These are phyloP conservation scores for Annona squamosa DNA, from an alignment of 164 flowering plant species.

Conservation along the genomic window DNA sequence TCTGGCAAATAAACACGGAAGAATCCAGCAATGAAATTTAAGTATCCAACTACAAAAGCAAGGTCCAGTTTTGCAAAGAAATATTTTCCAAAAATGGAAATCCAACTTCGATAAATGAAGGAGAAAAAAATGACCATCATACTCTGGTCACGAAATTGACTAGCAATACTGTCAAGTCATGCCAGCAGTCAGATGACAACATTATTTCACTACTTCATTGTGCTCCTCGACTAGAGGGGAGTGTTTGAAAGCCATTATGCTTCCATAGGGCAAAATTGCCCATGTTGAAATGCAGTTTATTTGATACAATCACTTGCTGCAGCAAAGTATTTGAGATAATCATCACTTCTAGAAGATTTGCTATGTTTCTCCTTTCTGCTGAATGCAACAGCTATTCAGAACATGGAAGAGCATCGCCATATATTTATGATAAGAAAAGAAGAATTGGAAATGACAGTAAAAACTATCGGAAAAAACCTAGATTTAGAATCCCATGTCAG, in stretches of 20 bases:
- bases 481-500: too few relatives aligned
- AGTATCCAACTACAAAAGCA: not conserved
- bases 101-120: not conserved
- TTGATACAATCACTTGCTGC: not conserved
- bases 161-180: not conserved
- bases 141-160: not conserved
- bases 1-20: conserved; percentile 31
- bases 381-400: not conserved
- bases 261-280: not conserved
- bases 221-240: not conserved
- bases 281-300: too few relatives aligned
- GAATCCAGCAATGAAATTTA: not conserved
- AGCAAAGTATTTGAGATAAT: not conserved
- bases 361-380: not conserved
- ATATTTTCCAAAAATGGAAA: not conserved
- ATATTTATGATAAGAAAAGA: not conserved
- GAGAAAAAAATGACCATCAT: not conserved
- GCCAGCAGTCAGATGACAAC: not conserved
- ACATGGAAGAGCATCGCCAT: not conserved
- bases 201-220: not conserved
- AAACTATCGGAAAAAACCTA: too few relatives aligned
- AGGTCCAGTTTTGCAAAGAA: not conserved
- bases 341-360: not conserved
- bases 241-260: not conserved
- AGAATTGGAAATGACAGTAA: too few relatives aligned